Evolutionary conservation across 441 rosid species (phyloP).

Genomic region (Iberis amara): DNA sequence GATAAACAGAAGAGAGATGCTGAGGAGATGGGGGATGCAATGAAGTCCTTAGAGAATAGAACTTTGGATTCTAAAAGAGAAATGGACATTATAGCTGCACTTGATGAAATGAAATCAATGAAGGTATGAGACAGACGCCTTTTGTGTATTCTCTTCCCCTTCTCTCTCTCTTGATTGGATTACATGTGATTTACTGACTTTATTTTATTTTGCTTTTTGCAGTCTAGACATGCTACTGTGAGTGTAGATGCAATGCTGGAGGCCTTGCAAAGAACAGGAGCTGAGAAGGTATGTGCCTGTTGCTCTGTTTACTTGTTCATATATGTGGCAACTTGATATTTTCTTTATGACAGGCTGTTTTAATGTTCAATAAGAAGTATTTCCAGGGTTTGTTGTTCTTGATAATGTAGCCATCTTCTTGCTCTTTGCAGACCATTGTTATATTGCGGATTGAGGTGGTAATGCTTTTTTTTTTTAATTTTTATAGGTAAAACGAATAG

Average conservation of each 20-base stretch:
- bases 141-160: not conserved
- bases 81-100: conserved; percentile 86
- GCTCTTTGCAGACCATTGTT: conserved; percentile 8
- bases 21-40: conserved; percentile 88
- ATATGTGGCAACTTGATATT: not conserved
- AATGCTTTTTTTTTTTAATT: not conserved
- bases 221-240: conserved; percentile 78
- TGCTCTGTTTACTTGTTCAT: conserved; percentile 17
- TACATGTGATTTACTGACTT: conserved; percentile 7
- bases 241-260: conserved; percentile 80
- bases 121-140: conserved; percentile 38
- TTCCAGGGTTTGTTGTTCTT: not conserved
- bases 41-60: conserved; percentile 84
- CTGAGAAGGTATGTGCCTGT: conserved; percentile 41
- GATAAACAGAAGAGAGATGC: conserved; percentile 53
- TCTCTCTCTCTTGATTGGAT: not conserved
- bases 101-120: conserved; percentile 90
- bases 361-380: not conserved
- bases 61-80: conserved; percentile 82
- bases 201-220: conserved; percentile 23
- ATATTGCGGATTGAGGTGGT: not conserved
- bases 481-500: conserved; percentile 64
- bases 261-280: conserved; percentile 64
- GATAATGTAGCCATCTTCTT: conserved; percentile 1
- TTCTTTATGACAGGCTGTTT: not conserved